phyloP scores from a whole-genome alignment of 2,329 filamentous ascomycete genomes.

The Clonostachys byssicola region DNA sequence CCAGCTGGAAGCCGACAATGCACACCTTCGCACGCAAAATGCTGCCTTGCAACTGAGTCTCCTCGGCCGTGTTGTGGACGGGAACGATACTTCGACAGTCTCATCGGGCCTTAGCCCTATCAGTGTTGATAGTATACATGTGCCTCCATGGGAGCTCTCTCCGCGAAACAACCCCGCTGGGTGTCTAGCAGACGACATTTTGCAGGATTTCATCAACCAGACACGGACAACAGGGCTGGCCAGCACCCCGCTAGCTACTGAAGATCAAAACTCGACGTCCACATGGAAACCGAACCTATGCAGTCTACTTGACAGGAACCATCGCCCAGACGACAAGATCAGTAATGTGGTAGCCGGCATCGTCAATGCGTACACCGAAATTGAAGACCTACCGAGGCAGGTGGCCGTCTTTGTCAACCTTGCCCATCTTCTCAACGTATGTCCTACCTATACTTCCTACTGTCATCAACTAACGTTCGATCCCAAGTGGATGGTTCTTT shows the following conservation, averaged over 20 bases:
- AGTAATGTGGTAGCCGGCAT: constrained; percentile 23
- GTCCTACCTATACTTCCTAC: too few relatives aligned
- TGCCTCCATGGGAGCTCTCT: constrained; percentile 13
- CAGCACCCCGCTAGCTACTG: background rate
- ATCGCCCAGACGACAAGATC: constrained; percentile 17
- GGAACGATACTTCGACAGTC: background rate
- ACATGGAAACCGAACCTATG: constrained; percentile 13
- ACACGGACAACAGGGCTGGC: constrained; percentile 9
- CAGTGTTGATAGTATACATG: background rate
- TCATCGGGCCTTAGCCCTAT: background rate
- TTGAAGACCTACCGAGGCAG: constrained; percentile 18
- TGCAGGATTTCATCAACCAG: constrained; percentile 16
- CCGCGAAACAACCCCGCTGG: constrained; percentile 13
- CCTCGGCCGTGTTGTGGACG: constrained; percentile 8
- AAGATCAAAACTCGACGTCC: constrained; percentile 2
- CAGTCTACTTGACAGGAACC: constrained; percentile 14
- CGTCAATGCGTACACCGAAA: constrained; percentile 19
- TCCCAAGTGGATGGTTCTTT: constrained; percentile 19
- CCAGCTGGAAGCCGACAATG: constrained; percentile 16
- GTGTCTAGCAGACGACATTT: constrained; percentile 19
- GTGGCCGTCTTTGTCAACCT: constrained; percentile 22
- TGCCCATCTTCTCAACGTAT: constrained; percentile 18
- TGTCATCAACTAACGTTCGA: background rate
- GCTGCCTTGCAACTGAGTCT: constrained; percentile 18
- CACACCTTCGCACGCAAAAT: constrained; percentile 18